Evolutionary conservation across 768 basidiomycete genomes (phyloP).

Genomic region (Termitomyces sp.): DNA sequence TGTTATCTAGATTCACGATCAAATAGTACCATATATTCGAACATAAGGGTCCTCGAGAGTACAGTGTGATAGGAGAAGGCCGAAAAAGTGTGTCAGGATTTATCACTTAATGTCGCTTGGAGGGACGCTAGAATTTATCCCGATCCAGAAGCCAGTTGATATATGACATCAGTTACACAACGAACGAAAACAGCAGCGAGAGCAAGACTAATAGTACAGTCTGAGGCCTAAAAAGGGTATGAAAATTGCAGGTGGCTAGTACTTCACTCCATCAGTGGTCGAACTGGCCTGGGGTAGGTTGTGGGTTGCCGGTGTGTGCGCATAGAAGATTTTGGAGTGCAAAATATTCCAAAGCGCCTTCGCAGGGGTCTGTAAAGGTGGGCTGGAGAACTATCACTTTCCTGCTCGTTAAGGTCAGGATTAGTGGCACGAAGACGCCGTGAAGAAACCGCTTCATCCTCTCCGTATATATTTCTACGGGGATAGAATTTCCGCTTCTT

Average conservation of each 20-base stretch:
- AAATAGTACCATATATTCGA: neutral
- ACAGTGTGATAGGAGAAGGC: neutral
- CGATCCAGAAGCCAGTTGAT: neutral
- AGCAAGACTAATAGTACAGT: neutral
- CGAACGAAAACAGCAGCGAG: neutral
- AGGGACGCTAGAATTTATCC: neutral
- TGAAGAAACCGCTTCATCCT: conserved; percentile 15
- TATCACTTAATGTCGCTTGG: neutral
- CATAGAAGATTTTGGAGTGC: conserved; percentile 34
- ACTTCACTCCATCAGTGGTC: conserved; percentile 11
- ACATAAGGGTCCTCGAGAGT: neutral
- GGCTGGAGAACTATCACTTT: conserved; percentile 21
- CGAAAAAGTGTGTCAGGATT: neutral
- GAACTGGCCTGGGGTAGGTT: conserved; percentile 5
- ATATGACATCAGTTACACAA: neutral
- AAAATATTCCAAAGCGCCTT: conserved; percentile 37
- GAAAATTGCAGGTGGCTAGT: neutral
- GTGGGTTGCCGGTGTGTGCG: conserved; percentile 13
- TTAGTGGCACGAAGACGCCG: conserved; percentile 16
- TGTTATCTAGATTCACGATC: neutral
- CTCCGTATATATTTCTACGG: conserved; percentile 12
- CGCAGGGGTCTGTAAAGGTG: conserved; percentile 23
- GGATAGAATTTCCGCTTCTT: neutral
- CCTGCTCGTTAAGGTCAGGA: conserved; percentile 27
- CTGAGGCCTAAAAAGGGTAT: neutral